phyloP scores from a whole-genome alignment of 305 asterid species.

The Fraxinus floribunda region DNA sequence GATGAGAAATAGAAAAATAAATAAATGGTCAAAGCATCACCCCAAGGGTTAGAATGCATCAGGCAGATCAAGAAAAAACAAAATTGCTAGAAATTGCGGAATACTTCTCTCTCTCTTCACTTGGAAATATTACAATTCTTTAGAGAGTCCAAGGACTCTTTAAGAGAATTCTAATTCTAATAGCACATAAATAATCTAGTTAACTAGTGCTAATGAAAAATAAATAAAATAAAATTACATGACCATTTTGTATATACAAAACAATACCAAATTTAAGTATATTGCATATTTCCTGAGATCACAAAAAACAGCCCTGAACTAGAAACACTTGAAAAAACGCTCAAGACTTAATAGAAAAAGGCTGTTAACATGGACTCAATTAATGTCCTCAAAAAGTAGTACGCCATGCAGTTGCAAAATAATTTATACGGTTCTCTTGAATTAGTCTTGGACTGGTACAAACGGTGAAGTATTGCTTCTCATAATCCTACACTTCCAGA shows the following conservation, averaged over 20 bases:
- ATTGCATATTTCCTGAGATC: not conserved
- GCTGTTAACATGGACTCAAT: not conserved
- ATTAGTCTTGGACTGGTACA: not conserved
- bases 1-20: not conserved
- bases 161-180: not conserved
- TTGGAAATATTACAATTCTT: not conserved
- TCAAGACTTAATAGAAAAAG: not conserved
- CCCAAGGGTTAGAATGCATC: not conserved
- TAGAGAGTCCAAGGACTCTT: not conserved
- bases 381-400: not conserved
- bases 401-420: not conserved
- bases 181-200: not conserved
- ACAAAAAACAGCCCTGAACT: not conserved
- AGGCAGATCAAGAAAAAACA: not conserved
- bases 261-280: not conserved
- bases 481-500: not conserved
- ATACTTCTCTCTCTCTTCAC: not conserved
- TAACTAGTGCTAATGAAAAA: not conserved
- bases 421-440: not conserved
- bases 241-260: not conserved
- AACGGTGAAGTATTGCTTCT: not conserved
- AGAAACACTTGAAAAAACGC: not conserved
- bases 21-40: not conserved
- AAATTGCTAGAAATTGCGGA: not conserved
- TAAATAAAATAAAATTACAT: not conserved